Evolutionary conservation across 192 early-diverging fungal species (phyloP).

Genomic region (Entomortierella beljakovae): DNA sequence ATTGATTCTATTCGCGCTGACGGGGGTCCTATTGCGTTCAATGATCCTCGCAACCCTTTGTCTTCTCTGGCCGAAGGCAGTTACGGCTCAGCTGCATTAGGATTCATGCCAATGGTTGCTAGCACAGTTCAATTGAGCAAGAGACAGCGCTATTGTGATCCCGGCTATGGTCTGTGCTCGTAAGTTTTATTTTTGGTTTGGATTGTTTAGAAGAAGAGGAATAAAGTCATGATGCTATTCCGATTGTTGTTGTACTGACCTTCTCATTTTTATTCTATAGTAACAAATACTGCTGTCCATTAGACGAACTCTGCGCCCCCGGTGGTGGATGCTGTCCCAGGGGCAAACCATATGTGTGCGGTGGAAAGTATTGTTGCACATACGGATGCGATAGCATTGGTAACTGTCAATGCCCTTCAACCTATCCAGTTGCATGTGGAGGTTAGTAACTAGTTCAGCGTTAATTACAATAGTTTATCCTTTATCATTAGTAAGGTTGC

Average conservation of each 20-base stretch:
- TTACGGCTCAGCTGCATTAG: conserved; percentile 6
- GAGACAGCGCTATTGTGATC: conserved; percentile 17
- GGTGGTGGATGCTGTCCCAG: conserved; percentile 7
- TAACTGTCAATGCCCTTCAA: not conserved
- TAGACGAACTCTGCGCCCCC: not conserved
- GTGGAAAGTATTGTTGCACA: conserved; percentile 19
- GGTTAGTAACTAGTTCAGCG: not conserved
- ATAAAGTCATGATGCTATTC: not conserved
- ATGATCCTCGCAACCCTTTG: conserved; percentile 9
- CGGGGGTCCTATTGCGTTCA: conserved; percentile 5
- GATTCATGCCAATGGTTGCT: not conserved
- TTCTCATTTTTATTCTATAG: not conserved
- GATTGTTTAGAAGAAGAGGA: not conserved
- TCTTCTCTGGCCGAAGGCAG: conserved; percentile 9
- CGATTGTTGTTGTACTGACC: not conserved
- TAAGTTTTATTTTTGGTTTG: conserved; percentile 14
- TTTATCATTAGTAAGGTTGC: no score
- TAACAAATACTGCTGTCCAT: conserved; percentile 16
- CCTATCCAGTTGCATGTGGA: conserved; percentile 17
- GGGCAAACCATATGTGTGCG: not conserved
- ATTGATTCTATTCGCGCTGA: not conserved
- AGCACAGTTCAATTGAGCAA: not conserved
- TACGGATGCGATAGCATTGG: conserved; percentile 28
- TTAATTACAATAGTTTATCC: no score
- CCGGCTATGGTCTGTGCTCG: conserved; percentile 25